Conservation (phyloP, 164 flowering plant species). For the Paratinospora sagittata region DNA sequence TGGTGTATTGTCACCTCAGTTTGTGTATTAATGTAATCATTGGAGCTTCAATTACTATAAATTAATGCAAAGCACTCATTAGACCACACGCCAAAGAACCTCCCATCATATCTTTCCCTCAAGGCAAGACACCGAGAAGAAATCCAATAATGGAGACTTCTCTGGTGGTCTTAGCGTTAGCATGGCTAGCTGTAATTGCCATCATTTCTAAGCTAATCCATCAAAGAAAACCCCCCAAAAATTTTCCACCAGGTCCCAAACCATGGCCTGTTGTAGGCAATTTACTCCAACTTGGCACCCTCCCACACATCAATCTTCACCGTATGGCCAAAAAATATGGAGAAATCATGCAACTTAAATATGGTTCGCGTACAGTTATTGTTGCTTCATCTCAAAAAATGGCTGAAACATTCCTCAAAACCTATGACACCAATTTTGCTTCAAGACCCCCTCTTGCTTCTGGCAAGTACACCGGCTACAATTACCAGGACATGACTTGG, state of each 20-base stretch:
- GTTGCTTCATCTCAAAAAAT: constrained; percentile 68
- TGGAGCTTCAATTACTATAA: too few species aligned
- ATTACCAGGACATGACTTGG: constrained; percentile 75
- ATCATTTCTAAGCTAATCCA: too few species aligned
- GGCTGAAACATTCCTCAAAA: constrained; percentile 63
- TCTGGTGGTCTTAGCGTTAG: too few species aligned
- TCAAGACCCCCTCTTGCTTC: constrained; percentile 75
- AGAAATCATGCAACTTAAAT: constrained; percentile 60
- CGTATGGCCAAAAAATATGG: constrained; percentile 57
- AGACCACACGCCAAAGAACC: too few species aligned
- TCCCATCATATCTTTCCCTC: too few species aligned
- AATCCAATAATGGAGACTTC: too few species aligned
- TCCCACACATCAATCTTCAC: constrained; percentile 69
- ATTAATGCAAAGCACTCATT: too few species aligned
- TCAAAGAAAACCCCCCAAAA: too few species aligned
- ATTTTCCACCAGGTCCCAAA: constrained; percentile 70
- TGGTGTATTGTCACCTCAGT: too few species aligned
- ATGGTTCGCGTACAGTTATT: constrained; percentile 68
- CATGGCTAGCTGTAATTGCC: too few species aligned
- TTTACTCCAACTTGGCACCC: constrained; percentile 69
- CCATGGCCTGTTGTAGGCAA: constrained; percentile 91
- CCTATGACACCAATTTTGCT: constrained; percentile 65
- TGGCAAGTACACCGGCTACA: constrained; percentile 66
- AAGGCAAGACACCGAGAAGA: too few species aligned
- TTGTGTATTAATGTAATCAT: too few species aligned